Percentiles rank a stretch among this genome's conserved stretches.
Evolutionary conservation across 345 rosid species (phyloP).

Genomic region (Microcos paniculata): DNA sequence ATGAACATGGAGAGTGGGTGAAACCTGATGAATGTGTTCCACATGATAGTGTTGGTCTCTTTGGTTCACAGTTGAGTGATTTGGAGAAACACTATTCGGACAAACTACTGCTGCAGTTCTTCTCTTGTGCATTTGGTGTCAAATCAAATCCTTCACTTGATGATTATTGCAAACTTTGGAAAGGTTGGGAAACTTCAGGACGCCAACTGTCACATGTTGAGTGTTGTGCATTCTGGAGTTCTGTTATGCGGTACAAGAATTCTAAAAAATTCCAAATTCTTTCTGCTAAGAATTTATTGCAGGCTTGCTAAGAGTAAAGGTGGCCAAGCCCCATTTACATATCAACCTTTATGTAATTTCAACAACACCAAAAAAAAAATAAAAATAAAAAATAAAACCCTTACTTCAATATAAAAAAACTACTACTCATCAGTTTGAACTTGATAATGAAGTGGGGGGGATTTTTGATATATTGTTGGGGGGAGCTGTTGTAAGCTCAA

Average conservation of each 20-base stretch:
- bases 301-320: too few species aligned
- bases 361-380: too few species aligned
- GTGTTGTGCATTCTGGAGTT: slow-evolving; percentile 73
- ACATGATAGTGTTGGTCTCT: slow-evolving; percentile 50
- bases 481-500: too few species aligned
- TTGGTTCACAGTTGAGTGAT: slow-evolving; percentile 40
- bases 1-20: slow-evolving; percentile 45
- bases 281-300: too few species aligned
- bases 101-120: slow-evolving; percentile 30
- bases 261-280: slow-evolving; percentile 20
- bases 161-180: slow-evolving; percentile 67
- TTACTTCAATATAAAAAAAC: too few species aligned
- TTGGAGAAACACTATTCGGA: slow-evolving; percentile 44
- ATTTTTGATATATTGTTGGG: too few species aligned
- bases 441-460: too few species aligned
- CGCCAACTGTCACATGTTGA: slow-evolving; percentile 33
- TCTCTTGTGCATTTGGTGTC: slow-evolving; percentile 41
- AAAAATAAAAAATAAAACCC: too few species aligned
- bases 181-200: slow-evolving; percentile 52
- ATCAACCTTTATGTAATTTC: too few species aligned
- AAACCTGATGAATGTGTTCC: slow-evolving; percentile 46
- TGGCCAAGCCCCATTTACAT: too few species aligned
- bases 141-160: slow-evolving; percentile 42
- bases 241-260: slow-evolving; percentile 23
- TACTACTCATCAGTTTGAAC: too few species aligned